phyloP scores from a whole-genome alignment of 768 basidiomycete species.

The Mycena floridula region DNA sequence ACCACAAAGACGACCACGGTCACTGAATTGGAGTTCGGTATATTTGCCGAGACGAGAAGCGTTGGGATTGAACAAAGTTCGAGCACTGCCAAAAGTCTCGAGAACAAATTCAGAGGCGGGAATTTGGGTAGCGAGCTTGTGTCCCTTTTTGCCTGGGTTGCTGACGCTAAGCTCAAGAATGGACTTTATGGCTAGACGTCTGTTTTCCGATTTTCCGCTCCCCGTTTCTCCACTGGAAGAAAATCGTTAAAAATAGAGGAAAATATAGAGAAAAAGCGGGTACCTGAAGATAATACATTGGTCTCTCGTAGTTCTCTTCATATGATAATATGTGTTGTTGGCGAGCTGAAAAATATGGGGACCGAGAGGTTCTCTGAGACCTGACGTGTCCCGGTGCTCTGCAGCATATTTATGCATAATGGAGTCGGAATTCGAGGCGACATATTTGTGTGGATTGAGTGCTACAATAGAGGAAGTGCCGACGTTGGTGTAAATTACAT shows the following conservation, averaged over 20 bases:
- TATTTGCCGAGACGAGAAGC: constrained; percentile 98
- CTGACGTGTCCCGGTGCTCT: constrained; percentile 73
- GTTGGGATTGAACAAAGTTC: constrained; percentile 88
- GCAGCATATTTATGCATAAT: constrained; percentile 80
- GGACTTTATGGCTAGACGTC: constrained; percentile 85
- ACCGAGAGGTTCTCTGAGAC: constrained; percentile 51
- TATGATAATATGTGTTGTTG: constrained; percentile 92
- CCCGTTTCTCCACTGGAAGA: constrained; percentile 78
- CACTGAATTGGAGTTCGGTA: constrained; percentile 94
- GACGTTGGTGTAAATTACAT: constrained; percentile 72
- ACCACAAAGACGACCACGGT: constrained; percentile 82
- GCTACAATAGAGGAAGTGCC: constrained; percentile 73
- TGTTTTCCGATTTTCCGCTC: constrained; percentile 90
- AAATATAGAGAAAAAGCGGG: constrained; percentile 15
- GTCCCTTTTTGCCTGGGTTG: constrained; percentile 88
- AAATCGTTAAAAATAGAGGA: background rate
- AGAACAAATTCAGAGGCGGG: constrained; percentile 94
- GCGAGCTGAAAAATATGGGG: constrained; percentile 94
- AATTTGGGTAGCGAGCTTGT: constrained; percentile 80
- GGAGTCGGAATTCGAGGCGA: constrained; percentile 77
- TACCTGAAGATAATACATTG: constrained; percentile 86
- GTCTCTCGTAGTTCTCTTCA: constrained; percentile 90
- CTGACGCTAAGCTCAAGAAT: constrained; percentile 87
- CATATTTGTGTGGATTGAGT: constrained; percentile 91
- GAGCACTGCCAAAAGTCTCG: constrained; percentile 90